A percentile compares a stretch with the other conserved stretches of the same genome.
Conservation (phyloP, 169 alveolate genomes). For the Plasmodium knowlesi region DNA sequence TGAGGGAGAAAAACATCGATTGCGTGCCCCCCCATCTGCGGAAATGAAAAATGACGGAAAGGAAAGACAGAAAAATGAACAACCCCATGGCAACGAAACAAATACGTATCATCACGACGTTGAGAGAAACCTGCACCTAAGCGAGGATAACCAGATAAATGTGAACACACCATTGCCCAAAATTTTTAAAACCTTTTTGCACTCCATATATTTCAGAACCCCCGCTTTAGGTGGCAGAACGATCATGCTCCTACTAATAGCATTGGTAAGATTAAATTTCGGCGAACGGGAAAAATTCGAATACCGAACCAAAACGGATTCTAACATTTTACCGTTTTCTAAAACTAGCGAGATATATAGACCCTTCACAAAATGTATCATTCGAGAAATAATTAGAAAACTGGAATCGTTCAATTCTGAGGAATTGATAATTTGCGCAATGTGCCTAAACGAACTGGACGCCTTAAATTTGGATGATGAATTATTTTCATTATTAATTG, state of each 20-base stretch:
- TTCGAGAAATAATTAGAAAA: conserved; percentile 83
- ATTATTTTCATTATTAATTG: conserved; percentile 63
- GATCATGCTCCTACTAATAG: conserved; percentile 80
- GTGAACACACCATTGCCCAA: conserved; percentile 76
- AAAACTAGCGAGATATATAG: conserved; percentile 76
- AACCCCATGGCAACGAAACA: not conserved
- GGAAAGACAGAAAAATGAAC: not conserved
- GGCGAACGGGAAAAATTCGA: conserved; percentile 82
- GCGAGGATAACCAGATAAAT: not conserved
- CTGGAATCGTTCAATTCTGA: conserved; percentile 83
- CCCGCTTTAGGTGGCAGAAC: conserved; percentile 87
- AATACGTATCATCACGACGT: not conserved
- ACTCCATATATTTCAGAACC: conserved; percentile 83
- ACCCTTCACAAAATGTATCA: conserved; percentile 81
- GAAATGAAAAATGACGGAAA: not conserved
- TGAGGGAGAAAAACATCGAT: not conserved
- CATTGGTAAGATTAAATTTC: conserved; percentile 82
- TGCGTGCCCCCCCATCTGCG: not conserved
- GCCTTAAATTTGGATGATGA: conserved; percentile 58
- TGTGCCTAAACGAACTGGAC: conserved; percentile 64
- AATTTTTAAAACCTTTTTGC: conserved; percentile 79
- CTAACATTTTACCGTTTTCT: conserved; percentile 79
- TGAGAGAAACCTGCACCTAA: not conserved
- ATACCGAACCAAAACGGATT: conserved; percentile 67
- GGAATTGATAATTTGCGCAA: conserved; percentile 78